Percentiles rank a stretch among this genome's conserved stretches.
These are phyloP conservation scores for Sporothrix protearum DNA, from an alignment of 2,329 filamentous ascomycete genomes.

Conservation along the genomic window DNA sequence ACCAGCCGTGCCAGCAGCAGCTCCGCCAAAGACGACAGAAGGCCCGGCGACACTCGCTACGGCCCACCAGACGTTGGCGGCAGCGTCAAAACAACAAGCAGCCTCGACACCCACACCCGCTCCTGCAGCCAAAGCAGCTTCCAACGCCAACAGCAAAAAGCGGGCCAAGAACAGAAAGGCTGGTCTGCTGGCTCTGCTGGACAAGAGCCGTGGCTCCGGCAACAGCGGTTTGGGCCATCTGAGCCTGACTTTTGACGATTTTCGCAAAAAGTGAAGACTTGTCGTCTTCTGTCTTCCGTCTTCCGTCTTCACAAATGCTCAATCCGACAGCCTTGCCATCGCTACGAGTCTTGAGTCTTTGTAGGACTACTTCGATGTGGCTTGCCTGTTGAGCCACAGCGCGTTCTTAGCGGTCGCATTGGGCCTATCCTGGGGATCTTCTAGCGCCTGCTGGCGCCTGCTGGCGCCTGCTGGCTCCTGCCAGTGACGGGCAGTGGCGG, in stretches of 20 bases:
- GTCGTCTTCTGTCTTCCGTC: neutral
- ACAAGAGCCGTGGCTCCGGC: constrained; percentile 43
- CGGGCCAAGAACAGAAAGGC: constrained; percentile 62
- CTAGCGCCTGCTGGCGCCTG: neutral
- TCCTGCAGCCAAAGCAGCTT: constrained; percentile 10
- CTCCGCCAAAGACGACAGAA: constrained; percentile 19
- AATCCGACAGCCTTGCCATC: neutral
- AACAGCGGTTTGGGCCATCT: constrained; percentile 34
- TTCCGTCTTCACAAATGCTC: neutral
- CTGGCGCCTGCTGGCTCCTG: neutral
- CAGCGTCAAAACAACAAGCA: neutral
- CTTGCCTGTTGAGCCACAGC: constrained; percentile 13
- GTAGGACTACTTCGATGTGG: no score
- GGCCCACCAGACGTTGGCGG: neutral
- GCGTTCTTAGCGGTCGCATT: neutral
- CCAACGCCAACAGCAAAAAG: constrained; percentile 46
- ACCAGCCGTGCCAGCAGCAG: no score
- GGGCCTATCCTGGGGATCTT: neutral
- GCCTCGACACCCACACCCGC: neutral
- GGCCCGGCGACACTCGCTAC: constrained; percentile 27
- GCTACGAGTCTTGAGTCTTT: no score
- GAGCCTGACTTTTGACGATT: constrained; percentile 54
- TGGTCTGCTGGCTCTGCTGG: constrained; percentile 62
- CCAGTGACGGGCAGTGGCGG: constrained; percentile 5
- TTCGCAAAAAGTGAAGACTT: constrained; percentile 42